Evolutionary conservation across 257 asterid species (phyloP).

Genomic region (Solanum dulcamara): DNA sequence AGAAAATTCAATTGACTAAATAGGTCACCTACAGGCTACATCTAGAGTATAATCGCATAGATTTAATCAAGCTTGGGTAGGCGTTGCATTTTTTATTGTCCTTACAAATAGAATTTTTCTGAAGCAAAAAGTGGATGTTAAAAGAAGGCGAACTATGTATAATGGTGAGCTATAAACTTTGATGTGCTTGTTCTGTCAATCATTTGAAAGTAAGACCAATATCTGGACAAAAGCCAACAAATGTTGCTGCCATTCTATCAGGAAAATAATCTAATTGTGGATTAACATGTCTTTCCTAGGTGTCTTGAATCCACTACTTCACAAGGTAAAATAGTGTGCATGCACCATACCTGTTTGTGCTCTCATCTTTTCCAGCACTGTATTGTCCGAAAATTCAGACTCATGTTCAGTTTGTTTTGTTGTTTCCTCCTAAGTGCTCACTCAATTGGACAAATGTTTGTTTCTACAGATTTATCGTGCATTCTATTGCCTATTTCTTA

Average conservation of each 20-base stretch:
- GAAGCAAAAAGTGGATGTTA: neutral
- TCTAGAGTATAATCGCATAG: neutral
- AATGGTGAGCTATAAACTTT: neutral
- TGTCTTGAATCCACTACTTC: neutral
- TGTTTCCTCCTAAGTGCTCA: neutral
- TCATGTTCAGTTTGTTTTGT: neutral
- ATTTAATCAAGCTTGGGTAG: neutral
- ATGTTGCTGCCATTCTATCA: neutral
- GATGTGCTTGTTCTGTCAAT: neutral
- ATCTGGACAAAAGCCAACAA: neutral
- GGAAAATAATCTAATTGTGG: neutral
- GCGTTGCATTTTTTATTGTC: neutral
- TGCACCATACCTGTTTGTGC: neutral
- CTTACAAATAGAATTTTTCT: neutral
- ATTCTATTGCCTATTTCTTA: neutral
- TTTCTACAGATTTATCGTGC: neutral
- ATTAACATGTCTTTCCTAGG: neutral
- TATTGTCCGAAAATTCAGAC: neutral
- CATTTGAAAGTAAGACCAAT: neutral
- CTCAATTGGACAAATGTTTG: neutral
- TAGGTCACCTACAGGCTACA: neutral
- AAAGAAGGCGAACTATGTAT: neutral
- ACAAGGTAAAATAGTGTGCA: neutral
- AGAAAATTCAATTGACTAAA: neutral
- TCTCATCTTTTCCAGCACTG: neutral